Base-by-base conservation (phyloP, 2,329 filamentous ascomycete species). In the Fusarium floridanum region DNA sequence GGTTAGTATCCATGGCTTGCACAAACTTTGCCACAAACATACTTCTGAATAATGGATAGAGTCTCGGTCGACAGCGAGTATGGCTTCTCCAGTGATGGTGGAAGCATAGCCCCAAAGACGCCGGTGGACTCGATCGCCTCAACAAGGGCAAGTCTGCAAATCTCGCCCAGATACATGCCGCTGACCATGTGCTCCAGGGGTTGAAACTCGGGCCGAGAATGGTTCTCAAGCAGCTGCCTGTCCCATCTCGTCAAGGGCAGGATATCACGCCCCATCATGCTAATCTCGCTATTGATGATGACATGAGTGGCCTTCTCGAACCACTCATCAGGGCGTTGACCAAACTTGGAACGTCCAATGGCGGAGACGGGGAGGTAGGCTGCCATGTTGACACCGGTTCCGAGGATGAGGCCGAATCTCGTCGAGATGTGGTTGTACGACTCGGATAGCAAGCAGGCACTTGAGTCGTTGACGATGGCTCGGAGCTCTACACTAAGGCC, bases 141-240 rank as follows among this genome's bases (percentile, higher is more conserved):
- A 24, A 91, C 71, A 50, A 92, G 82, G 0, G 87, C 86, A 14
- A 90, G 81, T 20, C 91, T 86, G 74, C 86, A 89, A 56, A 93
- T 87, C 80, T 93, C 91, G 57, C 91, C 91, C 3, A 93, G 82
- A 77, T 93, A 93, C 77, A 88, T 90, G 39, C 91, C 91, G 75
- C 90, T 90, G 48, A 92, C 88, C 71, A 92, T 83, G 71, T 91
- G 86, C 79, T 92, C 90, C 12, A 91, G 80, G 0, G 90, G 90
- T 74, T 92, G 90, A 71, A 91, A 91, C 27, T 89, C 86, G 0
- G 90, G 90, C 62, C 85, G 83, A 14, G 87, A 84, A 71, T 91
- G 91, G 0, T 81, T 83, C 3, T 83, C 84, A 55, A 88, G 87
- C 16, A 93, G 82, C 6, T 83, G 79, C 20, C 82, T 79, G 72